Base-by-base conservation (phyloP, 257 asterid species). In the Gentiana straminea region DNA sequence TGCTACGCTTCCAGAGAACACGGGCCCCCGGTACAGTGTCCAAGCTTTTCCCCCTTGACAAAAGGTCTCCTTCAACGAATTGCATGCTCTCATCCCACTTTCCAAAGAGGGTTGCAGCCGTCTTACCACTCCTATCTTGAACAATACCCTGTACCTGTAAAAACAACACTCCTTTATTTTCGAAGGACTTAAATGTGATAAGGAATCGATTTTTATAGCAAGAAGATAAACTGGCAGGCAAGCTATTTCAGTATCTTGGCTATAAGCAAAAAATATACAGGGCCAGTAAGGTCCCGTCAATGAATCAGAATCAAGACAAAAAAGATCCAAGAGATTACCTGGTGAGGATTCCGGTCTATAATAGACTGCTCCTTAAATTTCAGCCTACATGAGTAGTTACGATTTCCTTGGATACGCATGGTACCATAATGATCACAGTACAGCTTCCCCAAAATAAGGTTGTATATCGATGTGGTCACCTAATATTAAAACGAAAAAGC, bases 321-420 rank as follows among this genome's bases (percentile, higher is more conserved):
- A 36, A 50, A 64, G 45, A 54, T 10, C 46, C 46, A 51, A 59
- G 54, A 58, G 59, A 59, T 72, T 49, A 91, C 97, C 97, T 92
- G 97, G 66, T 92, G 99, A 59, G 99, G 95, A 71, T 88, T 92
- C 68, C 99, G 76, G 60, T 88, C 99, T 61, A 92, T 75, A 50
- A 92, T 85, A 60, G 99, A 92, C 73, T 85, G 97, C 84, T 92
- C 97, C 88, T 92, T 92, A 79, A 92, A 92, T 67, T 92, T 92
- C 65, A 92, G 82, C 69, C 81, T 88, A 65, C 99, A 88, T 9
- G 97, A 88, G 66, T 81, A 85, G 59, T 74, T 52, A 33, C 64
- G 64, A 71, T 80, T 88, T 75, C 97, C 97, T 76, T 80, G 85
- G 66, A 92, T 83, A 52, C 83, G 84, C 97, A 92, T 92, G 32